Evolutionary conservation across 257 asterid genomes (phyloP), one percentile per base, ranked within the genome.

Genomic region (Phtheirospermum japonicum): DNA sequence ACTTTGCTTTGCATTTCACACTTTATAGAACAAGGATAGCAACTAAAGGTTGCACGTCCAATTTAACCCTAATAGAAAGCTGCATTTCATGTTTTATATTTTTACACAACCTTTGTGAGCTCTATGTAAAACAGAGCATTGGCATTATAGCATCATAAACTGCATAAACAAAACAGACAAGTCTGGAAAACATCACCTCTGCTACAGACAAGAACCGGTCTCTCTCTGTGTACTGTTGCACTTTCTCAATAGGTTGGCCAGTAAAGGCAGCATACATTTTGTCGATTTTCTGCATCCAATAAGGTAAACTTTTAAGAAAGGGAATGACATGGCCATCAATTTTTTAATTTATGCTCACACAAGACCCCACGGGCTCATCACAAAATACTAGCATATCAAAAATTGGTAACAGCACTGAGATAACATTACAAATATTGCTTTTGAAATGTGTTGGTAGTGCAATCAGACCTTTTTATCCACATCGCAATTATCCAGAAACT

Each of bases 241-340:
- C 94, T 75, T 79, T 80, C 73, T 89, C 96, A 43, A 87, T 71
- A 65, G 96, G 56, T 76, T 85, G 99, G 54, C 97, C 95, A 1
- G 95, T 87, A 64, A 93, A 93, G 66, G 94, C 90, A 78, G 92
- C 59, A 71, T 83, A 89, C 97, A 93, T 87, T 74, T 71, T 71
- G 82, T 93, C 99, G 26, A 93, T 69, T 89, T 93, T 89, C 99
- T 93, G 95, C 70, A 68, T 50, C 34, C 71, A 67, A 39, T n/a
- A 71, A 50, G 57, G 64, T 63, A 54, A 71, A 30, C 46, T 40
- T n/a, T 19, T 26, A 64, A 34, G 23, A 11, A 17, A 54, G 12
- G 39, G 49, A 40, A 40, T 9, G 13, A 40, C 12, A 1, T n/a
- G n/a, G 48, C 48, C 48, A 40, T 40, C 16, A 40, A 9, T n/a